Conservation (phyloP, 148 eudicot genomes). For the Diospyros kaki region DNA sequence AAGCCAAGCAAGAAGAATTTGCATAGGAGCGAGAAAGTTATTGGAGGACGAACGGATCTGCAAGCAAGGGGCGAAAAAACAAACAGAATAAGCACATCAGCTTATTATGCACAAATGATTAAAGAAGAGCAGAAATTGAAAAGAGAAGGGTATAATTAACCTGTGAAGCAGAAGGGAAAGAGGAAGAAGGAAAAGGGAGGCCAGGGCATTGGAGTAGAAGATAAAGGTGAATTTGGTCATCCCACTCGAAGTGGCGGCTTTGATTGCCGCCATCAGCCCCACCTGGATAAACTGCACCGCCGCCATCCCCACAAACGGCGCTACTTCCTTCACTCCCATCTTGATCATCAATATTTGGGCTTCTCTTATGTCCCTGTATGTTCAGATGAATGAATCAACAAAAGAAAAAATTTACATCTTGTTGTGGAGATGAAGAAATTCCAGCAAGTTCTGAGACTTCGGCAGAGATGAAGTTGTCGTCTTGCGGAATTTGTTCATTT, state of each 20-base stretch:
- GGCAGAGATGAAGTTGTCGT: no score
- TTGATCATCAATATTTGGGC: neutral
- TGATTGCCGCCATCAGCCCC: slow-evolving; percentile 29
- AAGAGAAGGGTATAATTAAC: slow-evolving; percentile 18
- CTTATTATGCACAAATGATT: neutral
- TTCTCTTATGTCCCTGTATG: no score
- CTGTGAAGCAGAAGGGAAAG: slow-evolving; percentile 54
- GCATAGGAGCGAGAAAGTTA: slow-evolving; percentile 43
- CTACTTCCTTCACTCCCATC: slow-evolving; percentile 20
- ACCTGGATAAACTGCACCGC: slow-evolving; percentile 28
- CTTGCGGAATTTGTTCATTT: no score
- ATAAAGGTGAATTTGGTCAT: slow-evolving; percentile 74
- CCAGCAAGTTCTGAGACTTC: no score
- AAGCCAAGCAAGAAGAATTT: slow-evolving; percentile 61
- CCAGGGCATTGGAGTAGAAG: slow-evolving; percentile 69
- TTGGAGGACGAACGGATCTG: slow-evolving; percentile 52
- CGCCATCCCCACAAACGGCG: slow-evolving; percentile 51
- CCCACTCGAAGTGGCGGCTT: slow-evolving; percentile 49
- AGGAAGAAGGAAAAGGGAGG: slow-evolving; percentile 65
- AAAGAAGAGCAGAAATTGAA: neutral
- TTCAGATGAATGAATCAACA: no score
- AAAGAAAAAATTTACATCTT: no score
- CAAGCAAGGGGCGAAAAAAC: slow-evolving; percentile 21
- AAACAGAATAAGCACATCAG: neutral
- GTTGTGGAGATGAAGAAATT: no score